Percentiles rank a stretch among this genome's conserved stretches.
Evolutionary conservation across 805 yeast genomes (phyloP).

Genomic region (Wickerhamiella nectarea): DNA sequence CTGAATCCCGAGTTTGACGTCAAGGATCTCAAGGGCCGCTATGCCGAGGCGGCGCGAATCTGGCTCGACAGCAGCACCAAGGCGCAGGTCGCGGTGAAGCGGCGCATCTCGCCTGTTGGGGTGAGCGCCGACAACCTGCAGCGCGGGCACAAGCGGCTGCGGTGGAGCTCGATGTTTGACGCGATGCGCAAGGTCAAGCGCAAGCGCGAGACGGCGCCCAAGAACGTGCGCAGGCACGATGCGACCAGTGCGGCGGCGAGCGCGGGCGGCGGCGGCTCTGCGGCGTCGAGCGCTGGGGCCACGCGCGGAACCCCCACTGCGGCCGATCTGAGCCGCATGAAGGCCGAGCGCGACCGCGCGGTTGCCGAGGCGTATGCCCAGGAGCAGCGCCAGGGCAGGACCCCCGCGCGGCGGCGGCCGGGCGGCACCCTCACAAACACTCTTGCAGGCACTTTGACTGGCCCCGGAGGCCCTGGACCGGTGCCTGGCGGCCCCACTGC

Average conservation of each 20-base stretch:
- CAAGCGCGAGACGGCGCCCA: slow-evolving; percentile 67
- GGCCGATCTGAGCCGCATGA: slow-evolving; percentile 66
- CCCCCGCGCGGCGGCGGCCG: background rate
- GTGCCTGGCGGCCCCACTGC: slow-evolving; percentile 11
- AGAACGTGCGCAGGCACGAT: slow-evolving; percentile 14
- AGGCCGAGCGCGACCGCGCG: slow-evolving; percentile 74
- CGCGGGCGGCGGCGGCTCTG: slow-evolving; percentile 26
- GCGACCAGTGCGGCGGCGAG: slow-evolving; percentile 33
- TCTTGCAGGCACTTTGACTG: background rate
- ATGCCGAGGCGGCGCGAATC: slow-evolving; percentile 68
- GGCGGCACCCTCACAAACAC: no score
- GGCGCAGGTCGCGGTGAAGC: slow-evolving; percentile 74
- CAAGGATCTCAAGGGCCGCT: slow-evolving; percentile 74
- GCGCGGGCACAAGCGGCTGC: slow-evolving; percentile 74
- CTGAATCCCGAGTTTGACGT: slow-evolving; percentile 78
- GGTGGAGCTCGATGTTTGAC: slow-evolving; percentile 97
- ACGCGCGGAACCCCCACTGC: slow-evolving; percentile 52
- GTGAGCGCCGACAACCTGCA: slow-evolving; percentile 89
- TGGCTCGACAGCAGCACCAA: slow-evolving; percentile 89
- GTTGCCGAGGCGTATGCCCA: slow-evolving; percentile 43
- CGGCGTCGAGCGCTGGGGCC: slow-evolving; percentile 8
- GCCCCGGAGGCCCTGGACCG: background rate
- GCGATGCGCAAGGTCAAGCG: slow-evolving; percentile 83
- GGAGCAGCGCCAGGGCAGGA: slow-evolving; percentile 18
- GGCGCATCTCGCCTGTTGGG: slow-evolving; percentile 83